A percentile compares a stretch with the other conserved stretches of the same genome.
phyloP scores from a whole-genome alignment of 1,284 basidiomycete species.

The Hypsizygus ulmarius region DNA sequence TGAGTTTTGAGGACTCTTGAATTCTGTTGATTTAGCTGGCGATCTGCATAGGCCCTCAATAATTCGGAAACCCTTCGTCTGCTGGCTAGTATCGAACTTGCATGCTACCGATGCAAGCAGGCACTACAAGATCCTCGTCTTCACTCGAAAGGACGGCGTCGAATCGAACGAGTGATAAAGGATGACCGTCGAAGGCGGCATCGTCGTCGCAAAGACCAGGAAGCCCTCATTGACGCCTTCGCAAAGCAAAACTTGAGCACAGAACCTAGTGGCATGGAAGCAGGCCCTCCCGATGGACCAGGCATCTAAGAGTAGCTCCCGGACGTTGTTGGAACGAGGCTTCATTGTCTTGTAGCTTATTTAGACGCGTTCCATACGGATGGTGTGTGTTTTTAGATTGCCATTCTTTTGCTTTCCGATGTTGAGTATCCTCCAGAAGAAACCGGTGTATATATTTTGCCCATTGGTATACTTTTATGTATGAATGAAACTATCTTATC shows the following conservation, averaged over 20 bases:
- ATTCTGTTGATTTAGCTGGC: neutral
- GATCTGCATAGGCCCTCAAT: constrained; percentile 60
- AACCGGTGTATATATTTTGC: no score
- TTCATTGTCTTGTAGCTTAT: constrained; percentile 13
- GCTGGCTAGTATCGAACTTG: constrained; percentile 76
- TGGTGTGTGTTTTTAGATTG: constrained; percentile 15
- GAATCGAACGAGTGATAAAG: constrained; percentile 73
- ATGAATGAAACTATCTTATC: no score
- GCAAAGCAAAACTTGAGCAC: constrained; percentile 55
- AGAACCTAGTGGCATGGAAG: constrained; percentile 23
- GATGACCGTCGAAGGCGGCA: constrained; percentile 77
- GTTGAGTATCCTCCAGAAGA: no score
- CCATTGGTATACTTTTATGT: no score
- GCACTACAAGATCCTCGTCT: constrained; percentile 60
- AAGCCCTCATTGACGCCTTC: constrained; percentile 74
- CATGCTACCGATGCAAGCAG: constrained; percentile 71
- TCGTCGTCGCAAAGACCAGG: constrained; percentile 75
- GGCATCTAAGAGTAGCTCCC: constrained; percentile 1
- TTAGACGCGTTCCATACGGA: constrained; percentile 11
- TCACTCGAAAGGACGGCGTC: constrained; percentile 61
- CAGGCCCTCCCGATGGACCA: constrained; percentile 14
- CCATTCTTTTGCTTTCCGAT: neutral
- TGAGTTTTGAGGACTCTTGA: constrained; percentile 29
- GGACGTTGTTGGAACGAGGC: constrained; percentile 2
- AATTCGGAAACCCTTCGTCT: constrained; percentile 76